These are phyloP conservation scores for Ophiostoma angusticollis DNA, from an alignment of 2,329 filamentous ascomycete genomes.

Conservation along the genomic window DNA sequence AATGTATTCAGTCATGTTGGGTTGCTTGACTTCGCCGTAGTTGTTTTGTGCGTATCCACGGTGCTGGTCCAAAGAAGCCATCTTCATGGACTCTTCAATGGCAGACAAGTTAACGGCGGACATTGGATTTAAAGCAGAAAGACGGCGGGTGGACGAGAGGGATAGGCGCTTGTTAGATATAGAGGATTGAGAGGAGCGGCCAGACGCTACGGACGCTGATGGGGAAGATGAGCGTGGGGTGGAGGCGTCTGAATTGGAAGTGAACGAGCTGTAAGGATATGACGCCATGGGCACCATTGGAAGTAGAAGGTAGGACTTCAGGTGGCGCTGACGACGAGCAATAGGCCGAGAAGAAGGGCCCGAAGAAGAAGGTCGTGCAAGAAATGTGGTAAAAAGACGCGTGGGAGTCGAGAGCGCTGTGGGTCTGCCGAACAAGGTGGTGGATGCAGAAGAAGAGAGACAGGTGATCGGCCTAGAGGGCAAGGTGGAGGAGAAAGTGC, in stretches of 20 bases:
- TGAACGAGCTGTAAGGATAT: constrained; percentile 31
- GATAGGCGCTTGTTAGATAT: constrained; percentile 39
- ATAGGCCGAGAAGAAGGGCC: constrained; percentile 1
- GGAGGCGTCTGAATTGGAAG: constrained; percentile 35
- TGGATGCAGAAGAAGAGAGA: too few species aligned
- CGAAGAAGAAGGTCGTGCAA: not conserved
- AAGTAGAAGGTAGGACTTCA: constrained; percentile 14
- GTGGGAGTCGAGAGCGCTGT: too few species aligned
- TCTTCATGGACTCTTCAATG: constrained; percentile 48
- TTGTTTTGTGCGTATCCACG: constrained; percentile 46
- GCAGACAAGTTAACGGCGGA: constrained; percentile 42
- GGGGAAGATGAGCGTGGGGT: constrained; percentile 43
- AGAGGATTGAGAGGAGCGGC: constrained; percentile 36
- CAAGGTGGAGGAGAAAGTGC: not conserved
- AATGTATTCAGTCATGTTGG: constrained; percentile 40
- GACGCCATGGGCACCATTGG: constrained; percentile 29
- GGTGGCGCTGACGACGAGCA: constrained; percentile 2
- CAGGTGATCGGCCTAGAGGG: not conserved
- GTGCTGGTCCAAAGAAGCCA: constrained; percentile 46
- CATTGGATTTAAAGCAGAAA: constrained; percentile 42
- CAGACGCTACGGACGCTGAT: constrained; percentile 33
- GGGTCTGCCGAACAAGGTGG: too few species aligned
- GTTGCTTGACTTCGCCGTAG: constrained; percentile 43
- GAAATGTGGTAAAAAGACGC: constrained; percentile 1
- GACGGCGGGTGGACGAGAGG: constrained; percentile 34